A percentile compares a stretch with the other conserved stretches of the same genome.
These are phyloP conservation scores for Podospora pseudopauciseta DNA, from an alignment of 495 filamentous ascomycete genomes.

Conservation along the genomic window DNA sequence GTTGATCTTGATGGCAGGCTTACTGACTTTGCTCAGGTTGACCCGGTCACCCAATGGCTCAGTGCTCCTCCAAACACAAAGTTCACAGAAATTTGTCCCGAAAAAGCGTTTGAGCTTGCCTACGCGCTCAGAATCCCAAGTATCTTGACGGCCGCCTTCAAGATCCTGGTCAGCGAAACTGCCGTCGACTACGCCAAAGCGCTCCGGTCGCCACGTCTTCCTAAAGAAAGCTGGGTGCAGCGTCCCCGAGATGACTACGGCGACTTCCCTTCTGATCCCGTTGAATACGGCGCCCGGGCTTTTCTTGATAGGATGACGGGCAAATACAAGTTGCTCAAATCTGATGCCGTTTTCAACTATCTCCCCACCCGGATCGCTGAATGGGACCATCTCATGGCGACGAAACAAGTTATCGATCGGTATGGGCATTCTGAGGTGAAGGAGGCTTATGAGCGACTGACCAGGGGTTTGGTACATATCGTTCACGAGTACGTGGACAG, in stretches of 20 bases:
- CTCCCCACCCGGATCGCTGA: constrained; percentile 10
- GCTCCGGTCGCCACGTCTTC: constrained; percentile 8
- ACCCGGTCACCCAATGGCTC: constrained; percentile 42
- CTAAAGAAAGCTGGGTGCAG: constrained; percentile 21
- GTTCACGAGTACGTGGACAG: constrained; percentile 15
- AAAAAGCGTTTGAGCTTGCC: constrained; percentile 42
- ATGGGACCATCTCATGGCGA: constrained; percentile 21
- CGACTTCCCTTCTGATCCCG: constrained; percentile 31
- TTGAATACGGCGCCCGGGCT: constrained; percentile 29
- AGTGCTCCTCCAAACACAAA: constrained; percentile 38
- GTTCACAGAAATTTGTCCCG: constrained; percentile 46
- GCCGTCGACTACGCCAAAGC: constrained; percentile 64
- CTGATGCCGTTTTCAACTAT: constrained; percentile 19
- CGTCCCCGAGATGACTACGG: constrained; percentile 32
- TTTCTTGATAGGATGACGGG: constrained; percentile 27
- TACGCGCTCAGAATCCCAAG: constrained; percentile 34
- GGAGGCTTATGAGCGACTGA: constrained; percentile 27
- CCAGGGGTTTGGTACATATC: constrained; percentile 15
- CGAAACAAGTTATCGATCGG: constrained; percentile 3
- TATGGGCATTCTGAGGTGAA: constrained; percentile 45
- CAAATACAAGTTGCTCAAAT: constrained; percentile 16
- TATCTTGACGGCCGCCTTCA: constrained; percentile 38
- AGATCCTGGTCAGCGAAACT: constrained; percentile 43
- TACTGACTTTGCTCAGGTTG: constrained; percentile 17
- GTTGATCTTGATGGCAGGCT: not conserved